Conservation (phyloP, 1,284 basidiomycete genomes). For the Bjerkandera adusta region DNA sequence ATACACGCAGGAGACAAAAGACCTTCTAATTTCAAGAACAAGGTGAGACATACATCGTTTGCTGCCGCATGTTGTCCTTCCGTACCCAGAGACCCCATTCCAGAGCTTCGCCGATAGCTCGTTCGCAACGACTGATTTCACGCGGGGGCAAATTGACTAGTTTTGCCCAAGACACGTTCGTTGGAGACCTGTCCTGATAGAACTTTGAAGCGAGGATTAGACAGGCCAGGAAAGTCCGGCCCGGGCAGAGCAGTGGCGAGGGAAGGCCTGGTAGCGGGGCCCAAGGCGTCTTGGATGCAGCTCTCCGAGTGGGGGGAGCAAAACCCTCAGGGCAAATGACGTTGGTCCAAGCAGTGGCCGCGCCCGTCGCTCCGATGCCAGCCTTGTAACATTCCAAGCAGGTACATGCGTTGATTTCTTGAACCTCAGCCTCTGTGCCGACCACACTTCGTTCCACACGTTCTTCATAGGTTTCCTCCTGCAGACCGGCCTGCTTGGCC, state of each 20-base stretch:
- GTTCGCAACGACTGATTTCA: conserved; percentile 79
- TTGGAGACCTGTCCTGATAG: conserved; percentile 89
- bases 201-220: conserved; percentile 91
- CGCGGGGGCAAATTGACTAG: conserved; percentile 74
- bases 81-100: conserved; percentile 86
- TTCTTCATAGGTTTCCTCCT: conserved; percentile 31
- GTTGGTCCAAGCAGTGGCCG: neutral
- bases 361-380: neutral
- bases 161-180: conserved; percentile 91
- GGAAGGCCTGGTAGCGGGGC: conserved; percentile 49
- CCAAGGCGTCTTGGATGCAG: conserved; percentile 19
- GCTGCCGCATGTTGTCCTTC: no score
- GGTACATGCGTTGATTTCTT: neutral
- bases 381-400: neutral
- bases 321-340: conserved; percentile 1
- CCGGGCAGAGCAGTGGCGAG: conserved; percentile 81
- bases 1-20: no score
- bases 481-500: conserved; percentile 34
- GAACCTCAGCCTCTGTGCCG: conserved; percentile 17
- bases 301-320: conserved; percentile 6
- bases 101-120: conserved; percentile 74
- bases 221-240: conserved; percentile 85
- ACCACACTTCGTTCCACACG: conserved; percentile 44
- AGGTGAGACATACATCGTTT: no score
- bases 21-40: no score